Evolutionary conservation across 768 basidiomycete genomes (phyloP).

Genomic region (Phaeolepiota aurea): DNA sequence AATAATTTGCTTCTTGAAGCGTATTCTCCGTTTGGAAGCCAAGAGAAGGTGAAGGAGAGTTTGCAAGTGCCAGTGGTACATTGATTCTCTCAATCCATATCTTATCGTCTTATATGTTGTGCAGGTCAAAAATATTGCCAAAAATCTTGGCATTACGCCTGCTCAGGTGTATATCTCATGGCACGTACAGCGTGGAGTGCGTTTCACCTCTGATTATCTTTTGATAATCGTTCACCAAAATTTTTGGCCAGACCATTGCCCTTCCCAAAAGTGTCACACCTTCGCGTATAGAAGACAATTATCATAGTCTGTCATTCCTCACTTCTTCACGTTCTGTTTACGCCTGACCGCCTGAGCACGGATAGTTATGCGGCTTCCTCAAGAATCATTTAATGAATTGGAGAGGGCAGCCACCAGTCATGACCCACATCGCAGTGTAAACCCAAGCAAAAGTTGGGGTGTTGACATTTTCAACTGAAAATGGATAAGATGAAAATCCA

Average conservation of each 20-base stretch:
- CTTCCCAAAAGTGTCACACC: slow-evolving; percentile 75
- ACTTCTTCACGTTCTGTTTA: not conserved
- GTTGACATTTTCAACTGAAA: slow-evolving; percentile 65
- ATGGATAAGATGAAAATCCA: too few species aligned
- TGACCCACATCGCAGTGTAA: slow-evolving; percentile 42
- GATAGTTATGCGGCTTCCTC: slow-evolving; percentile 27
- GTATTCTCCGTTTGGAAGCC: slow-evolving; percentile 70
- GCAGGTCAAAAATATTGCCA: slow-evolving; percentile 49
- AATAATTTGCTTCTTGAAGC: slow-evolving; percentile 61
- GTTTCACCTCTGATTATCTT: slow-evolving; percentile 13
- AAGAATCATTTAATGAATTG: slow-evolving; percentile 30
- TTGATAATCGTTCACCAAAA: not conserved
- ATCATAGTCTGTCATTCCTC: slow-evolving; percentile 33
- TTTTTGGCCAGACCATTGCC: slow-evolving; percentile 45
- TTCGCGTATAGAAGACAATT: slow-evolving; percentile 61
- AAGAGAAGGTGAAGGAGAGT: slow-evolving; percentile 44
- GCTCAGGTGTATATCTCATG: slow-evolving; percentile 71
- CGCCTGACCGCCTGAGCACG: not conserved
- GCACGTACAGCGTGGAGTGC: slow-evolving; percentile 69
- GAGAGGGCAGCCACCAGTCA: slow-evolving; percentile 48
- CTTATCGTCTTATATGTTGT: not conserved
- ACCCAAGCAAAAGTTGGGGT: slow-evolving; percentile 56
- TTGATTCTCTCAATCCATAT: not conserved
- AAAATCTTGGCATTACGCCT: slow-evolving; percentile 59
- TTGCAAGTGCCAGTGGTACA: slow-evolving; percentile 49